Base-by-base conservation (phyloP, 192 early-diverging fungal genomes). In the Endogone sp. region DNA sequence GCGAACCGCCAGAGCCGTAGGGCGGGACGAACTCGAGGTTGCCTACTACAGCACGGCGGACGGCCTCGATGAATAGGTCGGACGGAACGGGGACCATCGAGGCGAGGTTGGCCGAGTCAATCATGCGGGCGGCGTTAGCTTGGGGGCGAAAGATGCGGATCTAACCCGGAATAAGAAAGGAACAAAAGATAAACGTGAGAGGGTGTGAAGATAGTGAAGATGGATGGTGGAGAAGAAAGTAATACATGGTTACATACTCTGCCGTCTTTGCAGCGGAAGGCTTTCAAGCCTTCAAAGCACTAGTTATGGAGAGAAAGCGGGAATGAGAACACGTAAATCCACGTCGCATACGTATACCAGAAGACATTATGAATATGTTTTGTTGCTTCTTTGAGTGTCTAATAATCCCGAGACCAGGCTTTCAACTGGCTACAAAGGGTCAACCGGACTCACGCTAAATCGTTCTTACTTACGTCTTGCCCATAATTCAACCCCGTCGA, bases 231-330 rank as follows among this genome's bases (percentile, higher is more conserved):
- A 13, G 37, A 44, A 44, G 37, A 44, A 44, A 44, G 37, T 13
- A 44, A 44, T 44, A 13, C 37, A 8, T 4, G 37, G 13, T 44
- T 44, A 13, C 37, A 8, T 44, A 44, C 37, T 62, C 85, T 85
- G 27, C 86, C 88, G 63, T 91, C 84, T 54, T 82, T 80, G 80
- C 84, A 81, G 11, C 87, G 72, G 81, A 89, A 93, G 0, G 91
- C 90, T 70, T 93, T 93, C 67, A 93, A 71, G n/a, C 91, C 91
- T 79, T 93, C 91, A 71, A 93, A 93, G 69, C 88, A 90, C 82
- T 84, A 59, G 13, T 44, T 44, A 8, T 44, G 8, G 28, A 37
- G 3, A 71, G 16, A 64, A 30, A 60, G 31, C 21, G 56, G 20
- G 4, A 28, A 3, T 4, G 13, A 26, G 22, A 11, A 54, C 16